Evolutionary conservation across 2,329 filamentous ascomycete genomes (phyloP), one percentile per base, ranked within the genome.

Genomic region (Zelopaecilomyces penicillatus): DNA sequence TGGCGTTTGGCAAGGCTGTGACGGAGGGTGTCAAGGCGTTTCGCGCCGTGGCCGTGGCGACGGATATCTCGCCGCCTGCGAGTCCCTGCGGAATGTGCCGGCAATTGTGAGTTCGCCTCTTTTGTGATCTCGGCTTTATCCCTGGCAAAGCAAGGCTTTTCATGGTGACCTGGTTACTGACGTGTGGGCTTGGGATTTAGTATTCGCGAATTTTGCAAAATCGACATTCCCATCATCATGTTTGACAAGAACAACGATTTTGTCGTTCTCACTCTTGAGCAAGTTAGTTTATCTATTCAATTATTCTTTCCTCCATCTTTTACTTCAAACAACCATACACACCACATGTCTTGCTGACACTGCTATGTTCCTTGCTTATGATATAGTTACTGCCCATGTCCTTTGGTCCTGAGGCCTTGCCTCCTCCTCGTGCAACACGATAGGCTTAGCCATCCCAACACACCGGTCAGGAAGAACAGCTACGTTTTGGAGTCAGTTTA

Each of bases 31-130:
- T 76, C 52, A 66, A 64, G 31, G 57, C 42, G 6, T 87, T 94
- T 67, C 82, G 80, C 58, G 91, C 90, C 19, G 66, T 98, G 26
- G 91, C 86, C 11, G 89, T 98, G 4, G 78, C 86, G 5, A 94
- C 90, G 5, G 86, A 96, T 61, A 83, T 86, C 36, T 67, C 65
- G 30, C 78, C 80, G 30, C 80, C 82, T 4, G 76, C 76, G 39
- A 82, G 83, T 50, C 93, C 93, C 0, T 98, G 93, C 62, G 93
- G 93, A 44, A 96, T 95, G 89, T 97, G 91, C 64, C 75, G 91
- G 56, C 91, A 96, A 63, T 95, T 91, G 84, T 88, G 61, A 69
- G 79, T 74, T 34, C 6, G 34, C 42, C 30, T 12, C 11, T 9
- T 40, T 37, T 35, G 34, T 44, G 29, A 44, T 46, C n/a, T 11